Evolutionary conservation across 2,329 filamentous ascomycete genomes (phyloP), one percentile per base, ranked within the genome.

Genomic region (Fusarium nelsonii): DNA sequence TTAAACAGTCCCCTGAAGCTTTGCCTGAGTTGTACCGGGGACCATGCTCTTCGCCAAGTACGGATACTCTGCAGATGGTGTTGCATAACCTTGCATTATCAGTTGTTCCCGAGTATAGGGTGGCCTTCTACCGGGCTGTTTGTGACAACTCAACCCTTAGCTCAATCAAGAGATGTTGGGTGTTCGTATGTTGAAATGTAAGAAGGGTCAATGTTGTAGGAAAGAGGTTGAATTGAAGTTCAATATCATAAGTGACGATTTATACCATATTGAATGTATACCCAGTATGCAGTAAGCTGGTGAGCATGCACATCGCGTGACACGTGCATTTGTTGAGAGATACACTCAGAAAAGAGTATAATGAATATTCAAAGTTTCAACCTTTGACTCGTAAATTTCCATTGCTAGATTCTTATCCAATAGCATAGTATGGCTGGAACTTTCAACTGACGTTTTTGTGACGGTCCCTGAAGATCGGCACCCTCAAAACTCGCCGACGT

Each of bases 381-480:
- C 23, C 23, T 23, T 23, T 37, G 6, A 33, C 15, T 11, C 8
- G 16, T n/a, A 45, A 23, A 62, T 14, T 39, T n/a, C 23, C 23
- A 14, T 56, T 32, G 33, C 33, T 39, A 18, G 30, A 37, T 30
- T 12, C n/a, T 23, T 20, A 37, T 23, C 34, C 36, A 53, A 65
- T 43, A 11, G n/a, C 10, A 43, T 44, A 33, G 20, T 18, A 28
- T 28, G 37, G 11, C 18, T 37, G n/a, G 16, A 66, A 40, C 15
- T 32, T 30, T 30, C 16, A 32, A 40, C n/a, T 45, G 11, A 28
- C 43, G 34, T 28, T 43, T 30, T 46, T 14, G 48, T 53, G 44
- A 48, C 37, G 41, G 63, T 68, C 36, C 53, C 53, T 63, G 55
- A 58, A 58, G 51, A 58, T 66, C 46, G 51, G 57, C 46, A 41